These are phyloP conservation scores for Kalanchoe fedtschenkoi DNA, from an alignment of 164 flowering plant genomes.

Conservation along the genomic window DNA sequence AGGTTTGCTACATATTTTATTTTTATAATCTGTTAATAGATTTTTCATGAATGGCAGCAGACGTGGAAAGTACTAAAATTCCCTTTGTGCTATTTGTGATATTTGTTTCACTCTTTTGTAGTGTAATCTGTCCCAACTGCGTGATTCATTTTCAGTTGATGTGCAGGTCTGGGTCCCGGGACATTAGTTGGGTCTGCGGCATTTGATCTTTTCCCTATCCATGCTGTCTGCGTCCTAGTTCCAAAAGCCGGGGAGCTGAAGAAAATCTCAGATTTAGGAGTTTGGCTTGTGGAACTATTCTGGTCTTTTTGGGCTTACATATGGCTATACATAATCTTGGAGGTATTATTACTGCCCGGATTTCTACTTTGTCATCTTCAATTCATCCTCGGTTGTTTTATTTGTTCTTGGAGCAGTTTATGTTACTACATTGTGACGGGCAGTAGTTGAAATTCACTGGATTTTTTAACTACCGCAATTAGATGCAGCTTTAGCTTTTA, in stretches of 20 bases:
- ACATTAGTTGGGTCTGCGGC: conserved; percentile 98
- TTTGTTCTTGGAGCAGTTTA: not conserved
- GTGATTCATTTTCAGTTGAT: not conserved
- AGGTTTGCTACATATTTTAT: conserved; percentile 34
- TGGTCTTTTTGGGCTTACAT: conserved; percentile 98
- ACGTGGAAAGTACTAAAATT: too few species aligned
- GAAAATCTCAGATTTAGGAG: conserved; percentile 86
- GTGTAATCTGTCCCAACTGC: not conserved
- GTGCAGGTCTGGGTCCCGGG: conserved; percentile 88
- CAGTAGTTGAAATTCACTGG: not conserved
- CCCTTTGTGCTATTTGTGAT: too few species aligned
- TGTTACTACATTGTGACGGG: not conserved
- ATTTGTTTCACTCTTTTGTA: not conserved
- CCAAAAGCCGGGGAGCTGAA: conserved; percentile 81
- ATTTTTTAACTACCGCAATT: not conserved
- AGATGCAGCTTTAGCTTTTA: not conserved
- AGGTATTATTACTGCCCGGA: conserved; percentile 33
- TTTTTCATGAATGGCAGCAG: not conserved
- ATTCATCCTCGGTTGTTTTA: not conserved
- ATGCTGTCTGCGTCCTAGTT: conserved; percentile 92
- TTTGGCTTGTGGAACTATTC: conserved; percentile 89
- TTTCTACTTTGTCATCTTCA: not conserved
- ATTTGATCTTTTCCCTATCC: conserved; percentile 92
- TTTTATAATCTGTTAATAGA: not conserved
- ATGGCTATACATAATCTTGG: conserved; percentile 83